Evolutionary conservation across 2,329 filamentous ascomycete genomes (phyloP), one percentile per base, ranked within the genome.

Genomic region (Pestalotiopsis sp.): DNA sequence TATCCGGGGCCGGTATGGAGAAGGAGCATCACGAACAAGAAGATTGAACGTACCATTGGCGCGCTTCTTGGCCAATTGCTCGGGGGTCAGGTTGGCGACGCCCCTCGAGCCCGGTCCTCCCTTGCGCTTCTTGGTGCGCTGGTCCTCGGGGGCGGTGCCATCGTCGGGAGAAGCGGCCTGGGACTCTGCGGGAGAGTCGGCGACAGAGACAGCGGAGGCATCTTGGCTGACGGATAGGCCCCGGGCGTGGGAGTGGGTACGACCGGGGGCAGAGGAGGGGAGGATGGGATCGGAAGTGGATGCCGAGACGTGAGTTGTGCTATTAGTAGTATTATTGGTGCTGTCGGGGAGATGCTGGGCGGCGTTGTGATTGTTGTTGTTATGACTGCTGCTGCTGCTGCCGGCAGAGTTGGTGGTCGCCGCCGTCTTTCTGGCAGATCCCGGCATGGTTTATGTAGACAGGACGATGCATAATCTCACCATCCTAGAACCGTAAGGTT

Each of bases 41-140:
- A 59, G 57, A 2, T 59, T 27, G 5, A 14, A 66, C 64, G 39
- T 78, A 88, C 86, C 86, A 75, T 88, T 89, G 39, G 86, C 86
- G 68, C 87, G 82, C 76, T 89, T 89, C 78, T 93, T 92, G 68
- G 90, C 88, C 64, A 94, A 83, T 79, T 94, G 91, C 75, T 94
- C 92, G 45, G 91, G 89, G 1, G 91, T 93, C 77, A 91, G 85
- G 73, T 92, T 91, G 65, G 87, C 87, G 57, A 88, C 86, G 12
- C 85, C 85, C 61, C 86, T 79, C 31, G 82, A 82, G 5, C 83
- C 82, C 5, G 82, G 78, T 1, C 78, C 82, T 7, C 78, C 77
- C 73, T 83, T 85, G 72, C 84, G 83, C 75, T 82, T 86, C 78
- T 86, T 87, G 17, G 72, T 73, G 68, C 74, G 72, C 66, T 77